Evolutionary conservation across 495 filamentous ascomycete genomes (phyloP), one percentile per base, ranked within the genome.

Genomic region (Penicillium paradoxum): DNA sequence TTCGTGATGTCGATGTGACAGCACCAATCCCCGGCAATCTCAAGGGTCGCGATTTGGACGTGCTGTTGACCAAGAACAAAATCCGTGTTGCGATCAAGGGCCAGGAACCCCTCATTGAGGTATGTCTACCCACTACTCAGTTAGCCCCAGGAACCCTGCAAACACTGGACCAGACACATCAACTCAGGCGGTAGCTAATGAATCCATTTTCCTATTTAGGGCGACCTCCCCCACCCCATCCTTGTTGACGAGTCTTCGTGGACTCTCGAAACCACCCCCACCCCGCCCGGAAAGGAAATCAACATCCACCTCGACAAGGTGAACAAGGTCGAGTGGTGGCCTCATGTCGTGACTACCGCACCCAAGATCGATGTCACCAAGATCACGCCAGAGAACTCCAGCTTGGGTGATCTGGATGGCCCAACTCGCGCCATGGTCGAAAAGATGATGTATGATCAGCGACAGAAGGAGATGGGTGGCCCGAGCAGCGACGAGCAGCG

Each of bases 371-470:
- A 98, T 68, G 90, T 93, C 25, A 83, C 85, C 57, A 95, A 95
- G 77, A 97, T 98, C 73, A 82, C 83, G 65, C 93, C 93, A 17
- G 93, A 98, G 75, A 91, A 88, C 66, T 88, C 83, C 56, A 93
- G 87, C 65, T 73, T 98, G 59, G 80, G 86, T 51, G 93, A 98
- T 72, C 74, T 98, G 52, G 95, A 98, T 65, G 92, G 95, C 45
- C 89, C 96, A 81, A 98, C 93, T 55, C 80, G 93, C 53, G 77
- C 82, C n/a, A 97, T 98, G 92, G 93, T 98, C 37, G 93, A 98
- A 84, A 98, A 98, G 81, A 97, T 98, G 93, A 98, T 98, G 93
- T 98, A 79, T 60, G 93, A 98, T 74, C 93, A 98, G 80, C 78
- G 88, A 40, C 91, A 96, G 79, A 97, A 97, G 83, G 93, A 96